Base-by-base conservation (phyloP, 2,329 filamentous ascomycete genomes). In the Chrysoporthe austroafricana region DNA sequence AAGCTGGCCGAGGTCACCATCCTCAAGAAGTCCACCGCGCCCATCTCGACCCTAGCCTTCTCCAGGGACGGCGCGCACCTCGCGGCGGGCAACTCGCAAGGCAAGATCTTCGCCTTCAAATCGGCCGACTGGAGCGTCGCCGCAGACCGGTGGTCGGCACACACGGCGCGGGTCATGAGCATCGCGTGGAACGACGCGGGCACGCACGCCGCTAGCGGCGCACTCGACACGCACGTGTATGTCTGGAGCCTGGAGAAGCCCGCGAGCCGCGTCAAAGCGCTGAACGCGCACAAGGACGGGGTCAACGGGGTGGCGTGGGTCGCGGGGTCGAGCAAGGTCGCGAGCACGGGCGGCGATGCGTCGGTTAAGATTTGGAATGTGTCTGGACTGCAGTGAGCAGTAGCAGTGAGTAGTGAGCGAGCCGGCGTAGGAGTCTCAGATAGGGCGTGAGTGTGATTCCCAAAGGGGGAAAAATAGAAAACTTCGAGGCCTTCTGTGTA, bases 271-370 rank as follows among this genome's bases (percentile, higher is more conserved):
- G 87, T 96, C 72, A 95, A 96, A 82, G 90, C 89, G 16, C 81
- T 89, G 32, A 97, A 97, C 76, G 94, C 95, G 62, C 96, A 99
- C 81, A 97, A 97, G 81, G 96, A 98, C 76, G 96, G 96, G 11
- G 94, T 98, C 21, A 93, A 91, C 72, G 95, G 92, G 18, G 91
- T 98, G 18, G 86, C 86, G 14, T 99, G 95, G 83, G 84, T 92
- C 16, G 85, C 85, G 39, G 88, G 86, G 9, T 83, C 84, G 67
- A 79, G 79, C 21, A 92, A 87, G 80, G 84, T 98, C 62, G 89
- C 92, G 11, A 96, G 91, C 73, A 88, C 88, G 4, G 96, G 96
- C 58, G 92, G 90, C 13, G 96, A 99, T 84, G 95, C 93, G 44
- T 90, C 92, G 0, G 86, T 99, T 60, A 99, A 98, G 84, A 85